These are phyloP conservation scores for Termitomyces sp. DNA, from an alignment of 768 basidiomycete species.

Conservation along the genomic window DNA sequence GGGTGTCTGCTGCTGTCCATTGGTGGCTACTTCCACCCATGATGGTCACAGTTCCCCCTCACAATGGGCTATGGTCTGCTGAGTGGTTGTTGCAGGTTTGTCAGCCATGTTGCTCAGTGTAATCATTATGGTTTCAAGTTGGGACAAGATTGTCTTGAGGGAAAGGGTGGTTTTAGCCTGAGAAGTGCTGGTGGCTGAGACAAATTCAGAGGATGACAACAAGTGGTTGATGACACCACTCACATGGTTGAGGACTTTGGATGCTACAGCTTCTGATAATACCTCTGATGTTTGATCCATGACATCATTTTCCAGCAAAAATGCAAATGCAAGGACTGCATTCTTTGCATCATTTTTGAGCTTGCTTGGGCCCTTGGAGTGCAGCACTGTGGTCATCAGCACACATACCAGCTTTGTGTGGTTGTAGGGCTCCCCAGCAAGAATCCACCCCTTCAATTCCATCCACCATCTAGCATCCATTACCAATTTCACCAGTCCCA, in stretches of 20 bases:
- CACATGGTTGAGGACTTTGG: neutral
- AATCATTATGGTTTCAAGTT: neutral
- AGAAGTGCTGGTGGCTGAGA: neutral
- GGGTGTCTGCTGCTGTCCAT: neutral
- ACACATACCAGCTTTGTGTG: neutral
- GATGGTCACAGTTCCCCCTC: neutral
- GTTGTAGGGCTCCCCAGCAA: neutral
- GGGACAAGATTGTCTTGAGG: neutral
- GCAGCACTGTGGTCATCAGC: neutral
- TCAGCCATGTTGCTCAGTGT: neutral
- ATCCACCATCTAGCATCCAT: neutral
- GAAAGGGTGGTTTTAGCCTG: slow-evolving; percentile 1
- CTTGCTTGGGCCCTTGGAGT: neutral
- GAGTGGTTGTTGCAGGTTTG: neutral
- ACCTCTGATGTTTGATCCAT: neutral
- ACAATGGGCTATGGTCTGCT: neutral
- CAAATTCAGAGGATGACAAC: neutral
- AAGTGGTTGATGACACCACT: neutral
- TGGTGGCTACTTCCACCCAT: neutral
- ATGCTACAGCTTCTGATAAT: neutral
- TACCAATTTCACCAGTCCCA: neutral
- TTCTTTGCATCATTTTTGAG: neutral
- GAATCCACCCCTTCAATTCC: slow-evolving; percentile 2
- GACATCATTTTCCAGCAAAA: slow-evolving; percentile 3
- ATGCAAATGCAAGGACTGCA: neutral